Base-by-base conservation (phyloP, 192 early-diverging fungal species). In the Coemansia sp. region DNA sequence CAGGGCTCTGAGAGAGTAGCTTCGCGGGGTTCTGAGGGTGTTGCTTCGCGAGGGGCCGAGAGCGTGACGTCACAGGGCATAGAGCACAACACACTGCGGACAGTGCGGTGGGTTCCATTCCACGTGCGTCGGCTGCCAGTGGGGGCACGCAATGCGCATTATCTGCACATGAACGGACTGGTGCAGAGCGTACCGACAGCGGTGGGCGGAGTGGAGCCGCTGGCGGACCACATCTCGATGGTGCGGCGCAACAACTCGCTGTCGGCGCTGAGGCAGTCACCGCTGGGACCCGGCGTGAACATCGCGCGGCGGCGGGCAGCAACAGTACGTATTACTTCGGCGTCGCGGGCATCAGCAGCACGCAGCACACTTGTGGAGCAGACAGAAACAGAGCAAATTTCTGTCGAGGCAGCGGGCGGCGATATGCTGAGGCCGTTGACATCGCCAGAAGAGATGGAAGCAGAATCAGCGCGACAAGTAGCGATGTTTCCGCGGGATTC, bases 401-500 rank as follows among this genome's bases (percentile, higher is more conserved):
- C 31, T 34, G 31, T 8, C 0, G 31, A 34, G 31, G 1, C 31
- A 34, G 31, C 0, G 8, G 5, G 31, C 31, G 6, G 31, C 6
- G 31, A 34, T 34, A 34, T 7, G 31, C 31, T 34, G 36, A n/a
- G 42, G 25, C 10, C 15, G 58, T 40, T 72, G 24, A 7, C 52
- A 4, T 74, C 71, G 20, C 71, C 52, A 14, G 58, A 64, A 23
- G 46, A 49, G 4, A 31, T 56, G 21, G 71, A 40, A 20, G 26
- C 37, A 17, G 66, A 56, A 0, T 64, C 61, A 2, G 28, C 21
- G 42, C 26, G 50, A 7, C 71, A 68, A 26, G 28, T 74, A 34
- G 71, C 71, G 49, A 74, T 74, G 71, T 74, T 67, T 51, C 71
- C 71, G 10, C 60, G 36, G 20, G 50, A 53, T 6, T 12, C 34